Conservation (phyloP, 371 early-diverging fungal genomes). For the Mortierella sp. region DNA sequence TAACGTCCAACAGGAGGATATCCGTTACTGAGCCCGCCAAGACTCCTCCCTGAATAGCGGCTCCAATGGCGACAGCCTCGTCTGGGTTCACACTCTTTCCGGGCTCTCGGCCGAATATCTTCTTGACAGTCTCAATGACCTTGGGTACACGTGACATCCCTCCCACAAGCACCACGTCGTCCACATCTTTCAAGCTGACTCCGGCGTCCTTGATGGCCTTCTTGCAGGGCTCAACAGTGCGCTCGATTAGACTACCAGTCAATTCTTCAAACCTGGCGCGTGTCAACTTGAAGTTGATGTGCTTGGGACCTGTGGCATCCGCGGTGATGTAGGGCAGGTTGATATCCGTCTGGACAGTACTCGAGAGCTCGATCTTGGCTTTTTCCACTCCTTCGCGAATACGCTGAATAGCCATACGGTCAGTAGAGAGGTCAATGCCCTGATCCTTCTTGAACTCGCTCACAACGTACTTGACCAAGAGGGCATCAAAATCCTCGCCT, state of each 20-base stretch:
- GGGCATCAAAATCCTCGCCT: slow-evolving; percentile 99
- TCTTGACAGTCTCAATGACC: slow-evolving; percentile 94
- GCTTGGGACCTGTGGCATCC: slow-evolving; percentile 94
- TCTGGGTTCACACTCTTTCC: slow-evolving; percentile 98
- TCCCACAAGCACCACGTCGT: slow-evolving; percentile 99
- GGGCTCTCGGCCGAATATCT: slow-evolving; percentile 92
- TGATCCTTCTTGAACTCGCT: slow-evolving; percentile 90
- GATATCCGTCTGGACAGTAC: slow-evolving; percentile 93
- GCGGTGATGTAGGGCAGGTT: slow-evolving; percentile 96
- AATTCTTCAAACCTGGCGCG: slow-evolving; percentile 93
- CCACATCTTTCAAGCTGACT: slow-evolving; percentile 82
- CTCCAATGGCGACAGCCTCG: slow-evolving; percentile 99
- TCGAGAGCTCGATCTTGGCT: slow-evolving; percentile 98
- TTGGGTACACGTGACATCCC: slow-evolving; percentile 99
- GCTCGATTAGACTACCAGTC: slow-evolving; percentile 83
- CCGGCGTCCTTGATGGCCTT: slow-evolving; percentile 98
- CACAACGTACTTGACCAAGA: slow-evolving; percentile 84
- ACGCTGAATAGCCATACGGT: slow-evolving; percentile 95
- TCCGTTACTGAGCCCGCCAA: slow-evolving; percentile 95
- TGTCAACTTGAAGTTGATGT: slow-evolving; percentile 93
- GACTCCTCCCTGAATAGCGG: slow-evolving; percentile 99
- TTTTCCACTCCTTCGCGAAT: slow-evolving; percentile 98
- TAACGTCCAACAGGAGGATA: slow-evolving; percentile 97
- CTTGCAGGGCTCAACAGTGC: slow-evolving; percentile 95
- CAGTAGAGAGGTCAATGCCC: slow-evolving; percentile 79